Evolutionary conservation across 192 early-diverging fungal species (phyloP).

Genomic region (Backusella morwellensis): DNA sequence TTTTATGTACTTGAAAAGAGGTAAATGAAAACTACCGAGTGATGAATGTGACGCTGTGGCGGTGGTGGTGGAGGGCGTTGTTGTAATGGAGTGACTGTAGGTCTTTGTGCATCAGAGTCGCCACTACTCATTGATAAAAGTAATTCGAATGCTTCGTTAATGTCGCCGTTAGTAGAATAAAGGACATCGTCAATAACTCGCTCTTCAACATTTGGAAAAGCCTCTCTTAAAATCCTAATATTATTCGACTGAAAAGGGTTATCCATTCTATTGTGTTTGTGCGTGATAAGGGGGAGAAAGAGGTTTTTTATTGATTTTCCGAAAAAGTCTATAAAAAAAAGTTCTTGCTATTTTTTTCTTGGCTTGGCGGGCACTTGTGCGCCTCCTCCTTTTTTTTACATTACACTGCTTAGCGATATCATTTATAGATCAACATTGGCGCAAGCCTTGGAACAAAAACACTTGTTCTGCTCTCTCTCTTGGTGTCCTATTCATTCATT

Average conservation of each 20-base stretch:
- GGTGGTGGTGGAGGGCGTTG: not conserved
- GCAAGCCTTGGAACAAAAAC: too few relatives aligned
- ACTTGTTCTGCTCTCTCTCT: not conserved
- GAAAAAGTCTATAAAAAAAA: not conserved
- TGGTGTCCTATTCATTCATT: not conserved
- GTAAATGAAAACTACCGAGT: not conserved
- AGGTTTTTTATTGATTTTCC: not conserved
- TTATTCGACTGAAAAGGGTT: conserved; percentile 2
- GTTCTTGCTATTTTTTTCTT: not conserved
- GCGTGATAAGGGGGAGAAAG: not conserved
- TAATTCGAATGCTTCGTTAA: conserved; percentile 2
- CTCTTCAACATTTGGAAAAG: not conserved
- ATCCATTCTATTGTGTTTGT: not conserved
- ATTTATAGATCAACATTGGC: too few relatives aligned
- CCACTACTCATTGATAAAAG: not conserved
- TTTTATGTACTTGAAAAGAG: not conserved
- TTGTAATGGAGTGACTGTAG: not conserved
- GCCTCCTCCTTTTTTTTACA: not conserved
- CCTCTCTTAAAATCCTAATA: not conserved
- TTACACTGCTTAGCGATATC: too few relatives aligned
- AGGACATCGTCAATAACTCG: not conserved
- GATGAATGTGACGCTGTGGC: not conserved
- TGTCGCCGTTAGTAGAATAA: not conserved
- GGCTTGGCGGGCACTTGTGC: not conserved
- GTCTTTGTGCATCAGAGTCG: too few relatives aligned